Evolutionary conservation across 257 asterid species (phyloP), one percentile per base, ranked within the genome.

Genomic region (Penstemon newberryi): DNA sequence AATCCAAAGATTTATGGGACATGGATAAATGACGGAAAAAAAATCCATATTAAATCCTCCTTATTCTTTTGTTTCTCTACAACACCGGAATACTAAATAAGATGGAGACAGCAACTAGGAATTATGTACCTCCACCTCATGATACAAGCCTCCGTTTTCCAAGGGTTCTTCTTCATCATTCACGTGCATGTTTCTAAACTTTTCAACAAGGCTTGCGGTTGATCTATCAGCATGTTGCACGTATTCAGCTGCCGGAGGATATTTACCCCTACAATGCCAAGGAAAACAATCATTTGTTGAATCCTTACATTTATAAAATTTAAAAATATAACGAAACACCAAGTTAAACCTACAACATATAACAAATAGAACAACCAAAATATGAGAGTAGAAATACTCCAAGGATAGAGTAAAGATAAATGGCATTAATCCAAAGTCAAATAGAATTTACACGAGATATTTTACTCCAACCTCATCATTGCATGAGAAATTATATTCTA

Each of bases 121-220:
- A 59, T 60, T 9, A 74, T 5, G 37, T 11, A 54, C 55, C 6
- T 51, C 51, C 79, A 87, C 96, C 95, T 89, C 94, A 63, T 89
- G 84, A 71, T 89, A 85, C 80, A 85, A 56, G 74, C 73, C 95
- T 69, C 97, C 97, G 81, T 91, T 89, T 79, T 85, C 91, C 82
- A 82, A 82, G 63, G 86, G 83, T 71, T 85, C 82, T 15, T 73
- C 91, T 74, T 86, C 88, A 15, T 83, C 70, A 15, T 65, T 90
- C 60, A 86, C 55, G 74, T 85, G 85, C 95, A 89, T 84, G 85
- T 80, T 85, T 68, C 84, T 84, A 75, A 87, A 89, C 61, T 74
- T 75, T 70, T 91, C 96, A 9, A 91, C 96, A 50, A 91, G 96
- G 72, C 91, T 89, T 72, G 80, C 82, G 4, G 86, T 85, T 67